These are phyloP conservation scores for Hirschfeldia incana DNA, from an alignment of 345 rosid species.

Conservation along the genomic window DNA sequence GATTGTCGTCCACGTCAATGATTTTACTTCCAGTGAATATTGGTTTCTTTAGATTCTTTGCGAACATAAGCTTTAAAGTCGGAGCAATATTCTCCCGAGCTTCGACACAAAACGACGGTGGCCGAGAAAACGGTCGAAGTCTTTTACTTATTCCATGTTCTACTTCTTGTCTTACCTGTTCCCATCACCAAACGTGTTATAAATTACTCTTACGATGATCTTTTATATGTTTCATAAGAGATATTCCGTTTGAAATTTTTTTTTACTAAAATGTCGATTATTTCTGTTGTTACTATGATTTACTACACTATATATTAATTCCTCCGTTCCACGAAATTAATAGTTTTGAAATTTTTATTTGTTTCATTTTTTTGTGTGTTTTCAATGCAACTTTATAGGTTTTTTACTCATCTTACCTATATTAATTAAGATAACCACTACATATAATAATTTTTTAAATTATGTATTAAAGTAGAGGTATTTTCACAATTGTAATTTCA, in stretches of 20 bases:
- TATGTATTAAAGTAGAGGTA: too few species aligned
- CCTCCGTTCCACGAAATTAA: too few species aligned
- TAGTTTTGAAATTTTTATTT: too few species aligned
- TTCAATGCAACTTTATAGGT: too few species aligned
- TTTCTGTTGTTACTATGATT: background rate
- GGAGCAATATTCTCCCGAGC: slow-evolving; percentile 27
- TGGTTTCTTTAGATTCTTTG: slow-evolving; percentile 29
- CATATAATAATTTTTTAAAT: too few species aligned
- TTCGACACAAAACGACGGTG: slow-evolving; percentile 32
- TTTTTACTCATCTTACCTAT: too few species aligned
- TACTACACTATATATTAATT: background rate
- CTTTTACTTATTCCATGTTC: slow-evolving; percentile 49
- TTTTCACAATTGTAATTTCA: too few species aligned
- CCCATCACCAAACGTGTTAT: slow-evolving; percentile 3
- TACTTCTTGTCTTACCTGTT: slow-evolving; percentile 79
- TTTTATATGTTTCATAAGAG: background rate
- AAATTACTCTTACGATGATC: background rate
- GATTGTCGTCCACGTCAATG: slow-evolving; percentile 42
- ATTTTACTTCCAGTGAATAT: slow-evolving; percentile 78
- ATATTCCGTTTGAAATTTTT: background rate
- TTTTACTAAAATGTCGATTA: background rate
- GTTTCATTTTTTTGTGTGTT: too few species aligned
- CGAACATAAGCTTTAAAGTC: slow-evolving; percentile 24
- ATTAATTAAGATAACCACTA: too few species aligned
- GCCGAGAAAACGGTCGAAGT: slow-evolving; percentile 39